Percentiles rank a stretch among this genome's conserved stretches.
These are phyloP conservation scores for Diaporthe sp. DNA, from an alignment of 2,329 filamentous ascomycete genomes.

Conservation along the genomic window DNA sequence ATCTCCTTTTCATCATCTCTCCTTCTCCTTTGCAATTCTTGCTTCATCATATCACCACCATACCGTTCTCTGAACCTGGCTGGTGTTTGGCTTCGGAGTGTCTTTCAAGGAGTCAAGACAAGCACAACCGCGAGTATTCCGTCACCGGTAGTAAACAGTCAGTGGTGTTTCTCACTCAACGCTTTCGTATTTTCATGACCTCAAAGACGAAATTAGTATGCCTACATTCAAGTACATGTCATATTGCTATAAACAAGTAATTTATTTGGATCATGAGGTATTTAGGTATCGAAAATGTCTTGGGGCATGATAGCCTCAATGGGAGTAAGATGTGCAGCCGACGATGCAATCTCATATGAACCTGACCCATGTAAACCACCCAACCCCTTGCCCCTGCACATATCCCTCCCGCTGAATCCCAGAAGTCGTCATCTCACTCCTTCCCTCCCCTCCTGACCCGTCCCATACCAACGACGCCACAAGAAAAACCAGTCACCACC, in stretches of 20 bases:
- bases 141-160: too few species aligned
- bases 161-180: too few species aligned
- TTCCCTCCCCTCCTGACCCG: not conserved
- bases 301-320: not conserved
- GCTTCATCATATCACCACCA: too few species aligned
- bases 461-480: constrained; percentile 1
- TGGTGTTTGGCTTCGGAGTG: too few species aligned
- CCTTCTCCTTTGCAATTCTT: too few species aligned
- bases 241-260: not conserved
- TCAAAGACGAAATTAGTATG: not conserved
- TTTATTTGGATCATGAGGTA: not conserved
- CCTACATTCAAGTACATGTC: not conserved
- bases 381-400: too few species aligned
- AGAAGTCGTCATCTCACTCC: not conserved
- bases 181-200: not conserved
- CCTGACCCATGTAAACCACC: not conserved
- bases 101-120: too few species aligned
- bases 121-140: too few species aligned
- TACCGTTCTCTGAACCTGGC: too few species aligned
- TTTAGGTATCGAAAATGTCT: not conserved
- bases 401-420: not conserved
- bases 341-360: not conserved
- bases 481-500: not conserved
- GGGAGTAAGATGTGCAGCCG: not conserved
- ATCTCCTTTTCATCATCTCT: too few species aligned